These are phyloP conservation scores for Chaetomium cochliodes DNA, from an alignment of 495 filamentous ascomycete species.

Conservation along the genomic window DNA sequence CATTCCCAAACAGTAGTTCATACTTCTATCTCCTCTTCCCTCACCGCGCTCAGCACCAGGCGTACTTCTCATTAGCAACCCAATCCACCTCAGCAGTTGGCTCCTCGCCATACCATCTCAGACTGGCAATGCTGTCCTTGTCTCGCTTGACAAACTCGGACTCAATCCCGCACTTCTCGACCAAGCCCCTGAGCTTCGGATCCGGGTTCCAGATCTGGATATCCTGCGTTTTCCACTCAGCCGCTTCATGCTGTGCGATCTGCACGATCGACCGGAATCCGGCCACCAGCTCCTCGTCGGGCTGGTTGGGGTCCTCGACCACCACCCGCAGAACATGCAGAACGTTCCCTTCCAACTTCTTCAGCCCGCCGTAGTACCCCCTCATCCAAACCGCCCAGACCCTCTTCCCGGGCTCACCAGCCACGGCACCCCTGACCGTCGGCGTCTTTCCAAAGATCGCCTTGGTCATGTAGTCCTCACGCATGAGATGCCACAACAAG, in stretches of 20 bases:
- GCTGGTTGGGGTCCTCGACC: constrained; percentile 57
- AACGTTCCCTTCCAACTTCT: constrained; percentile 57
- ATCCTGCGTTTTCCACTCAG: constrained; percentile 44
- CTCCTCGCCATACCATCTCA: constrained; percentile 55
- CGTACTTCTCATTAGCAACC: constrained; percentile 90
- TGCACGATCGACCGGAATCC: constrained; percentile 57
- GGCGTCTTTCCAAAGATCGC: constrained; percentile 55
- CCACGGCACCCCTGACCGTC: constrained; percentile 64
- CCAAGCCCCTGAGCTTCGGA: constrained; percentile 32
- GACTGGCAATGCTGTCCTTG: constrained; percentile 50
- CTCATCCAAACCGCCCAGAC: constrained; percentile 83
- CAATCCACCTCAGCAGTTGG: constrained; percentile 65
- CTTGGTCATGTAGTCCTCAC: constrained; percentile 78
- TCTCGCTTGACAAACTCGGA: constrained; percentile 47
- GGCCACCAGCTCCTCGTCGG: constrained; percentile 47
- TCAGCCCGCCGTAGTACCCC: constrained; percentile 56
- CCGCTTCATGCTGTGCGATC: constrained; percentile 41
- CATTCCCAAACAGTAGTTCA: no score
- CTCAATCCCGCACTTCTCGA: constrained; percentile 45
- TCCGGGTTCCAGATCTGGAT: constrained; percentile 56
- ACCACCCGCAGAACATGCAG: constrained; percentile 78
- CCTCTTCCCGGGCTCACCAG: constrained; percentile 47
- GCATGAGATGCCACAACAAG: constrained; percentile 79
- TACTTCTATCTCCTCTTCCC: neutral
- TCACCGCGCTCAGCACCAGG: constrained; percentile 67